phyloP scores from a whole-genome alignment of 805 yeast genomes.

The Candida suzukii region DNA sequence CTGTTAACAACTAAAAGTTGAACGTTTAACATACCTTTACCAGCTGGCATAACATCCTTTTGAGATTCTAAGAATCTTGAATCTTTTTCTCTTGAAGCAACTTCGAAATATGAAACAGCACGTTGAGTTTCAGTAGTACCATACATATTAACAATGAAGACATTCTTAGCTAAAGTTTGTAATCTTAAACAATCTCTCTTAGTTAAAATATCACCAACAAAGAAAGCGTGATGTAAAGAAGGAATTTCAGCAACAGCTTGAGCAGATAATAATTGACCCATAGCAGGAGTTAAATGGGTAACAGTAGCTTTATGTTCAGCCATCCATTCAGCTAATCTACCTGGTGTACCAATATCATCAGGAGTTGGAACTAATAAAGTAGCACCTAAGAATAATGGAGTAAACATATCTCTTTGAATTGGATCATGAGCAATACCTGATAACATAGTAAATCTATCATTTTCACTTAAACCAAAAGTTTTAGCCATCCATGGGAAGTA shows the following conservation, averaged over 20 bases:
- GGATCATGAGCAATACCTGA: conserved; percentile 99
- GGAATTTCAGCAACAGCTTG: conserved; percentile 90
- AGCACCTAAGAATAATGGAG: conserved; percentile 95
- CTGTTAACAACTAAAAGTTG: conserved; percentile 92
- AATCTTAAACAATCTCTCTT: conserved; percentile 93
- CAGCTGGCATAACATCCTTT: conserved; percentile 98
- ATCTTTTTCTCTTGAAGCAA: conserved; percentile 64
- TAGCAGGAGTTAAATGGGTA: conserved; percentile 97
- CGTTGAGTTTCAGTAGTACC: conserved; percentile 99
- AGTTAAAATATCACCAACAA: conserved; percentile 95
- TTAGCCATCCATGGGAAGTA: conserved; percentile 99
- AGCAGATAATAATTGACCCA: conserved; percentile 96
- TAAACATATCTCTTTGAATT: conserved; percentile 97
- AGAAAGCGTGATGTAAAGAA: conserved; percentile 87
- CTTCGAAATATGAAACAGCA: conserved; percentile 92
- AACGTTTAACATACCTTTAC: conserved; percentile 94
- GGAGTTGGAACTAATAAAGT: conserved; percentile 87
- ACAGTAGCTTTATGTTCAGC: conserved; percentile 83
- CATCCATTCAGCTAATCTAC: conserved; percentile 97
- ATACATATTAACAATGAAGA: conserved; percentile 91
- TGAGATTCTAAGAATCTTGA: conserved; percentile 70
- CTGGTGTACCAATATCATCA: conserved; percentile 98
- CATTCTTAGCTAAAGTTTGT: conserved; percentile 88
- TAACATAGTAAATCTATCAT: conserved; percentile 92
- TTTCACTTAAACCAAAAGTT: conserved; percentile 66